phyloP scores from a whole-genome alignment of 768 basidiomycete species.

The Naganishia randhawae region DNA sequence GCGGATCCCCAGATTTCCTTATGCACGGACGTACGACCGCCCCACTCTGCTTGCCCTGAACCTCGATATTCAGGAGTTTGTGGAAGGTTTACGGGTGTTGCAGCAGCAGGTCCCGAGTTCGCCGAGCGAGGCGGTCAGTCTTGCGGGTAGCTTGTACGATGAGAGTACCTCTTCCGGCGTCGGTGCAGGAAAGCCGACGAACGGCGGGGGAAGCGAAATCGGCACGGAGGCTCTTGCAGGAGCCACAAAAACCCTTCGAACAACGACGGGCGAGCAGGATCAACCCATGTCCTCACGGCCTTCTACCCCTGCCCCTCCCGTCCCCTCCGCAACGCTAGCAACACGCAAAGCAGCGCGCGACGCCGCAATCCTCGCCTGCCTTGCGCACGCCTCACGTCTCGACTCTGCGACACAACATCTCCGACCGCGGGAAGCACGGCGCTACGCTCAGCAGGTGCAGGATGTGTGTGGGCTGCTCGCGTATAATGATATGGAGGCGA shows the following conservation, averaged over 20 bases:
- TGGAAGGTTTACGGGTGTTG: slow-evolving; percentile 67
- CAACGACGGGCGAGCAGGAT: background rate
- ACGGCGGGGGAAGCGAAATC: background rate
- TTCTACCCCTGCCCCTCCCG: background rate
- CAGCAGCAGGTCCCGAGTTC: slow-evolving; percentile 26
- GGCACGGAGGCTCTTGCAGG: background rate
- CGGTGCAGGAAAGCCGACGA: background rate
- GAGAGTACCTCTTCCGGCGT: slow-evolving; percentile 53
- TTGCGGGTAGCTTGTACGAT: slow-evolving; percentile 30
- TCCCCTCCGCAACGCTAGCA: background rate
- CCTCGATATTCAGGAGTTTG: slow-evolving; percentile 79
- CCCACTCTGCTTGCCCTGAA: slow-evolving; percentile 56
- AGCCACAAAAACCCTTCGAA: background rate
- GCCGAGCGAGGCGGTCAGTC: slow-evolving; percentile 17
- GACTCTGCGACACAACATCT: slow-evolving; percentile 61
- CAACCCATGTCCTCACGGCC: slow-evolving; percentile 11
- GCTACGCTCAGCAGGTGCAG: slow-evolving; percentile 67
- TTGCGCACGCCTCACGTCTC: slow-evolving; percentile 59
- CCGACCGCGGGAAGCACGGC: slow-evolving; percentile 59
- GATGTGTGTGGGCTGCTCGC: slow-evolving; percentile 74
- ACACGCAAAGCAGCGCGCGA: slow-evolving; percentile 12
- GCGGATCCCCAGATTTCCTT: slow-evolving; percentile 22
- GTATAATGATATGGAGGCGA: slow-evolving; percentile 75
- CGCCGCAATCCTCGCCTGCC: slow-evolving; percentile 39
- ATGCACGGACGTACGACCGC: slow-evolving; percentile 18